Conservation (phyloP, 768 basidiomycete species). For the Xerocomus potaroensis region DNA sequence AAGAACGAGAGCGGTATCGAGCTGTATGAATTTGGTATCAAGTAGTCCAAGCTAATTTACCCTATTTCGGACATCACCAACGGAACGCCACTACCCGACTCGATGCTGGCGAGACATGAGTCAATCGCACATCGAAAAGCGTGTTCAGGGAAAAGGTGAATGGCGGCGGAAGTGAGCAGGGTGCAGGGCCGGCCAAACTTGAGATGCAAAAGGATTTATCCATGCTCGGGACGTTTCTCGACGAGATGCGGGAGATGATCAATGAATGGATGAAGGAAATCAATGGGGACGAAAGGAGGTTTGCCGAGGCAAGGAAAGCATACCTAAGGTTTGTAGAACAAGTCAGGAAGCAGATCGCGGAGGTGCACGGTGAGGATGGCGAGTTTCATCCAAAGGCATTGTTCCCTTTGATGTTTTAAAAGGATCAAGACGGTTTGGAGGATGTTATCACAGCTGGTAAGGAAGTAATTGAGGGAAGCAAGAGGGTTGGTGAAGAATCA, state of each 20-base stretch:
- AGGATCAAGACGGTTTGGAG: slow-evolving; percentile 1
- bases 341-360: slow-evolving; percentile 12
- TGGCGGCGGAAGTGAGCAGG: too few relatives aligned
- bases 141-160: too few relatives aligned
- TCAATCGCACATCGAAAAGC: too few relatives aligned
- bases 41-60: too few relatives aligned
- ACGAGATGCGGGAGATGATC: slow-evolving; percentile 18
- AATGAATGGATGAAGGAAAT: slow-evolving; percentile 13
- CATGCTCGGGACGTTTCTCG: slow-evolving; percentile 14
- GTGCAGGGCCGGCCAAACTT: too few relatives aligned
- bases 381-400: slow-evolving; percentile 5
- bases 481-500: too few relatives aligned
- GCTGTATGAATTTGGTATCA: too few relatives aligned
- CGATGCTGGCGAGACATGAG: too few relatives aligned
- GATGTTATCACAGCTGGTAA: slow-evolving; percentile 2
- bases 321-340: slow-evolving; percentile 12
- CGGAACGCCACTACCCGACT: too few relatives aligned
- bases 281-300: slow-evolving; percentile 14
- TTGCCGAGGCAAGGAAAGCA: slow-evolving; percentile 12
- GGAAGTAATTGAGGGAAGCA: neutral
- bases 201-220: too few relatives aligned
- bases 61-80: too few relatives aligned
- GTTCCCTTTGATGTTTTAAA: slow-evolving; percentile 9
- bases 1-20: too few relatives aligned
- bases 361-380: neutral